Base-by-base conservation (phyloP, 768 basidiomycete species). In the Termitomyces sp. region DNA sequence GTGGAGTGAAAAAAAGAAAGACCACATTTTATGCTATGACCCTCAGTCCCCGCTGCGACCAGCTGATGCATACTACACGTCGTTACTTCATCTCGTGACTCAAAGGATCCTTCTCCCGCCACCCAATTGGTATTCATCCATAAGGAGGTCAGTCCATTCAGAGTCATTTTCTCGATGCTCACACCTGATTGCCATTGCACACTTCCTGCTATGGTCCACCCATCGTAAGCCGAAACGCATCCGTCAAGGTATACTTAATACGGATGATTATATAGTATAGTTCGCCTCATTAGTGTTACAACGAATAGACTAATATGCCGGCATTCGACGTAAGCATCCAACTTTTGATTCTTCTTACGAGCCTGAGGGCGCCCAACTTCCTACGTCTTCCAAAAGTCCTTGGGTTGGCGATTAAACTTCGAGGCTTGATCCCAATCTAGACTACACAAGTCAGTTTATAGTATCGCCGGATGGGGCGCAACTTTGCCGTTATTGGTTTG, bases 31-130 rank as follows among this genome's bases (percentile, higher is more conserved):
- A 12, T 19, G 17, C 15, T 12, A 51, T 12, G n/a, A 30, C 26
- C 23, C 50, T 60, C 53, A 61, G 38, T 23, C 56, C 56, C 53
- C 37, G 50, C 50, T 57, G 44, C 37, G n/a, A 53, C 53, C 23
- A 26, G 38, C 38, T 17, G 30, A 40, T 3, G 21, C 23, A 26
- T 28, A 28, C 37, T 9, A 28, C 23, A 3, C 28, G 7, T 41
- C 23, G 41, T 38, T 43, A 49, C 35, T 37, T 40, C 45, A 47
- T 45, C 53, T 40, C 47, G 55, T 45, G 51, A 57, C 49, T 42
- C 48, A 45, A 52, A 52, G 33, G 48, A 55, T 44, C 57, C 31
- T 58, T 58, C 57, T 61, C 46, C 57, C 60, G 57, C 44, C 26
- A n/a, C 55, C 54, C 54, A 57, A 58, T 56, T 45, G 23, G 58